These are phyloP conservation scores for Isochrysis galbana DNA, from an alignment of 78 protist genomes.

Conservation along the genomic window DNA sequence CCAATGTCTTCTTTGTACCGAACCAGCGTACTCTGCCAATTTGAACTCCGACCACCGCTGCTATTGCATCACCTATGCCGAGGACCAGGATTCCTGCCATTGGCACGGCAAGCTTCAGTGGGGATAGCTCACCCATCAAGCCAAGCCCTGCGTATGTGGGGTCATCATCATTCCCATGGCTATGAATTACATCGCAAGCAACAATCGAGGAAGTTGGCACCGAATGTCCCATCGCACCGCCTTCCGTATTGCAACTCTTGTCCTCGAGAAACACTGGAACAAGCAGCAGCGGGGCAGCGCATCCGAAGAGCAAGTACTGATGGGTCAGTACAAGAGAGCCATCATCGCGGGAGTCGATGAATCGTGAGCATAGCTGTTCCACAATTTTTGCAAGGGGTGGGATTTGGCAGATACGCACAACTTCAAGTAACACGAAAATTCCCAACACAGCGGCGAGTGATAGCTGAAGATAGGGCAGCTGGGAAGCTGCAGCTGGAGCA, in stretches of 20 bases:
- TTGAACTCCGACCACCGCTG: conserved; percentile 63
- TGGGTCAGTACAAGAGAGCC: conserved; percentile 71
- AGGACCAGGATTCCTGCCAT: not conserved
- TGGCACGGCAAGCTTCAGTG: conserved; percentile 36
- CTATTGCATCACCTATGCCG: conserved; percentile 60
- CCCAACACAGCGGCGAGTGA: conserved; percentile 54
- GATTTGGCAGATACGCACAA: conserved; percentile 21
- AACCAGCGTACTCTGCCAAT: conserved; percentile 64
- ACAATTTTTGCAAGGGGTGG: conserved; percentile 43
- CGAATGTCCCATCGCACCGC: no score
- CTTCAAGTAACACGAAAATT: conserved; percentile 53
- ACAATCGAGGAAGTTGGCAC: not conserved
- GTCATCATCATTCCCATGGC: no score
- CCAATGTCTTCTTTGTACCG: conserved; percentile 62
- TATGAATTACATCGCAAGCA: no score
- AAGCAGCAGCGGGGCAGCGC: conserved; percentile 68
- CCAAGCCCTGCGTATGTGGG: no score
- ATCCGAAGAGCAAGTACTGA: conserved; percentile 70
- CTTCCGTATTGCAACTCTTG: no score
- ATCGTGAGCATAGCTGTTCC: conserved; percentile 30
- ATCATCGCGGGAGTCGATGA: conserved; percentile 63
- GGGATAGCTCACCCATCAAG: not conserved
- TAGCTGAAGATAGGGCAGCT: conserved; percentile 14
- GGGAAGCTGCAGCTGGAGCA: conserved; percentile 45
- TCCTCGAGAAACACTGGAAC: no score